Base-by-base conservation (phyloP, 768 basidiomycete genomes). In the Boletus subparvulus region DNA sequence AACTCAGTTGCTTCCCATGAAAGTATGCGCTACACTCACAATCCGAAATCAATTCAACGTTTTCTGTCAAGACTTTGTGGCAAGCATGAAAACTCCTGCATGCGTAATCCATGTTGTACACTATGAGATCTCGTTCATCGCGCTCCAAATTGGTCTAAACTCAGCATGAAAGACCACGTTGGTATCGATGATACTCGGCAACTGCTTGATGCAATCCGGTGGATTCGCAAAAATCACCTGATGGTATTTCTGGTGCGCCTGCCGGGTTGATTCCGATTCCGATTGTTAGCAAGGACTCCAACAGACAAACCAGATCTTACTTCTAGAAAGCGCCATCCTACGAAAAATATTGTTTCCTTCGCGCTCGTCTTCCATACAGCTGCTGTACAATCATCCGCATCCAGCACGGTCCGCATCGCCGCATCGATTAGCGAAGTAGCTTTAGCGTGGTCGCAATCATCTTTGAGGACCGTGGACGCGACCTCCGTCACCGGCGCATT, bases 351-450 rank as follows among this genome's bases (percentile, higher is more conserved):
- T 11, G 50, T 10, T 42, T 46, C n/a, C 28, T 45, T 37, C 2
- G 6, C n/a, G 28, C 6, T 40, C 28, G 36, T 46, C 36, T 46
- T 53, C 52, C 52, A 53, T 16, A 30, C 36, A 21, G 52, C 44
- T 5, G 35, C 26, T 5, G 12, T 32, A 16, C 52, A 53, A 16
- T 39, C 52, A 16, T 53, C n/a, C 2, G 44, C 52, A 6, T 39
- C 28, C 36, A 53, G 36, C 13, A 46, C 52, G 19, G 52, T 46
- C 52, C 30, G 52, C 52, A 53, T 53, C 26, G 52, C 41, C 16
- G 43, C 44, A 17, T 53, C 43, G 44, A 46, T 46, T 12, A 53
- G 26, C 8, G 36, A 33, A 16, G 21, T 6, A 7, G 43, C 51
- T n/a, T 17, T 17, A 4, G 6, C 11, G n/a, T 10, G 17, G 30